Evolutionary conservation across 75 land plant genomes (phyloP).

Genomic region (Chamaecyparis obtusa): DNA sequence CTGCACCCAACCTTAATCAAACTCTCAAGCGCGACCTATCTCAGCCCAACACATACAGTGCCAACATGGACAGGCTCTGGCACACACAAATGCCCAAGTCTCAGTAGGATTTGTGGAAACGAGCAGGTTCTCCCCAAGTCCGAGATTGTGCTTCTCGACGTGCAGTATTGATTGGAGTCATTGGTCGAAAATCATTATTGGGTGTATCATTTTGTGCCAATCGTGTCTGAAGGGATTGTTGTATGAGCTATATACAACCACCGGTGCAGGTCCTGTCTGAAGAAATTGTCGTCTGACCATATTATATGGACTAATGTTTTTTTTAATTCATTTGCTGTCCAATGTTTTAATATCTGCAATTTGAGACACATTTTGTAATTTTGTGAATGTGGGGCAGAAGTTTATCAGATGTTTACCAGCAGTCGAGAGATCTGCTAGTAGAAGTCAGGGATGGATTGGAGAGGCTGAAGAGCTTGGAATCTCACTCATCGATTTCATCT

Average conservation of each 20-base stretch:
- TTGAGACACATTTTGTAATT: no score
- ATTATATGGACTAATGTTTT: no score
- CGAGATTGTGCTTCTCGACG: no score
- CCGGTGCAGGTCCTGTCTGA: no score
- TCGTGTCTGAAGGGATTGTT: no score
- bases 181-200: no score
- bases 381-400: slow-evolving; percentile 39
- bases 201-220: no score
- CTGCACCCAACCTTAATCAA: slow-evolving; percentile 53
- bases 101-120: slow-evolving; percentile 90
- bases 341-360: no score
- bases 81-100: slow-evolving; percentile 61
- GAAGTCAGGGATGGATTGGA: slow-evolving; percentile 71
- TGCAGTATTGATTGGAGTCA: no score
- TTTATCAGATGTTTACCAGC: slow-evolving; percentile 77
- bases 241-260: no score
- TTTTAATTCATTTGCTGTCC: no score
- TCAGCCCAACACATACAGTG: slow-evolving; percentile 67
- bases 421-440: slow-evolving; percentile 55
- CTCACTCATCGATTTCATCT: slow-evolving; percentile 17
- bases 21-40: slow-evolving; percentile 55
- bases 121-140: background rate
- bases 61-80: slow-evolving; percentile 87
- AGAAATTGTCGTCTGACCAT: no score
- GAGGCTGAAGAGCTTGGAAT: slow-evolving; percentile 75